Evolutionary conservation across 306 rosid genomes (phyloP), one percentile per base, ranked within the genome.

Genomic region (Nissolia schottii): DNA sequence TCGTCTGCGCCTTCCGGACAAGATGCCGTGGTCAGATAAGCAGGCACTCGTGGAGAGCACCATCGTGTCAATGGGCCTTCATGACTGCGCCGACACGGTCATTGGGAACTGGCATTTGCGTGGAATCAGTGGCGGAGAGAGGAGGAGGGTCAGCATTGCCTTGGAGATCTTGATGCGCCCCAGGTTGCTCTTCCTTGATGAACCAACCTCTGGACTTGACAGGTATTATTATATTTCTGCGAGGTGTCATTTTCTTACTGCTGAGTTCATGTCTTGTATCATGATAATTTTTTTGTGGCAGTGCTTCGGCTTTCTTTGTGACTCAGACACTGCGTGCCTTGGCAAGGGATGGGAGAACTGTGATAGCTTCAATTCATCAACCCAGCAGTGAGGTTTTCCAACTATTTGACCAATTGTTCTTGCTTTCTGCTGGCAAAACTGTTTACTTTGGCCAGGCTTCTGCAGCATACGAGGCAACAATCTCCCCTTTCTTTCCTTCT

Each of bases 371-470:
- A 0, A 89, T 94, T 76, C 99, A 94, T 73, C 99, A 94, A 65
- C 99, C 99, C 0, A 94, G 99, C 81, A 94, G 99, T 89, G 97
- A 94, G 85, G 99, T 91, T 22, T 94, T 94, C 70, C 96, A 91
- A 75, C 87, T 94, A 2, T 94, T 94, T 84, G 97, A 94, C 79
- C 96, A 78, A 82, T 58, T 94, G 70, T 94, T 77, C 75, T 86
- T 94, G 86, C 97, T 94, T 59, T 94, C 99, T 25, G 88, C 96
- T 0, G 96, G 99, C 54, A 91, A 94, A 81, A 91, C 97, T 76
- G 96, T 94, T 40, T 94, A 91, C 74, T 94, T 91, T 70, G 99
- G 97, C 27, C 90, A 86, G 68, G 97, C 93, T 60, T 86, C 93
- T 0, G 99, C 91, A 4, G 97, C 99, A 48, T 94, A 91, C 13